Conservation (phyloP, 2,329 filamentous ascomycete genomes). For the Sporothrix euskadiensis region DNA sequence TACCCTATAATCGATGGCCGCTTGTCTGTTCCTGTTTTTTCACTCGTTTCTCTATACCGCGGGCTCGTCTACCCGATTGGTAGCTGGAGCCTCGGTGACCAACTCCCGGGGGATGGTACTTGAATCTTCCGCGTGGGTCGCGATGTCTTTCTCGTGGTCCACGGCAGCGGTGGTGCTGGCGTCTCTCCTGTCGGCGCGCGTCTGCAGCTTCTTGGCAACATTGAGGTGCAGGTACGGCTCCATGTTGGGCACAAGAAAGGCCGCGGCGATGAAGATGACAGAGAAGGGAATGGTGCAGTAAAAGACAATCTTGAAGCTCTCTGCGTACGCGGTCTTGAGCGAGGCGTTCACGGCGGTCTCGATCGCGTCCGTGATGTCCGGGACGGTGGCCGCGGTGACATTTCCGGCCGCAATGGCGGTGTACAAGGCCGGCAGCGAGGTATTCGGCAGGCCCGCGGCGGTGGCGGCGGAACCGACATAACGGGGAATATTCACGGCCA, state of each 20-base stretch:
- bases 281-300: constrained; percentile 45
- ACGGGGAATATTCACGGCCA: constrained; percentile 39
- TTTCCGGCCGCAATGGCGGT: constrained; percentile 39
- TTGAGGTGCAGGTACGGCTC: constrained; percentile 47
- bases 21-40: no score
- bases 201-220: constrained; percentile 48
- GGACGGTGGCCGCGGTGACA: constrained; percentile 39
- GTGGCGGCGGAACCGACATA: constrained; percentile 42
- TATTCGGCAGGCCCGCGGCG: constrained; percentile 41
- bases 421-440: constrained; percentile 41
- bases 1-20: no score
- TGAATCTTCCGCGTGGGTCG: no score
- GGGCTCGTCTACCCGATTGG: no score
- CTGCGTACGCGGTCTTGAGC: constrained; percentile 45
- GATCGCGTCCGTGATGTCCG: constrained; percentile 41
- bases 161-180: neutral
- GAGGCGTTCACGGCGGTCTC: constrained; percentile 40
- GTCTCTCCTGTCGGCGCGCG: constrained; percentile 15
- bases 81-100: no score
- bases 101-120: no score
- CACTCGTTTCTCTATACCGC: no score
- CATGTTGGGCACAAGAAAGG: constrained; percentile 45
- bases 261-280: constrained; percentile 42
- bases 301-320: constrained; percentile 49
- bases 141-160: constrained; percentile 19